Conservation (phyloP, 306 rosid species). For the Lablab purpureus region DNA sequence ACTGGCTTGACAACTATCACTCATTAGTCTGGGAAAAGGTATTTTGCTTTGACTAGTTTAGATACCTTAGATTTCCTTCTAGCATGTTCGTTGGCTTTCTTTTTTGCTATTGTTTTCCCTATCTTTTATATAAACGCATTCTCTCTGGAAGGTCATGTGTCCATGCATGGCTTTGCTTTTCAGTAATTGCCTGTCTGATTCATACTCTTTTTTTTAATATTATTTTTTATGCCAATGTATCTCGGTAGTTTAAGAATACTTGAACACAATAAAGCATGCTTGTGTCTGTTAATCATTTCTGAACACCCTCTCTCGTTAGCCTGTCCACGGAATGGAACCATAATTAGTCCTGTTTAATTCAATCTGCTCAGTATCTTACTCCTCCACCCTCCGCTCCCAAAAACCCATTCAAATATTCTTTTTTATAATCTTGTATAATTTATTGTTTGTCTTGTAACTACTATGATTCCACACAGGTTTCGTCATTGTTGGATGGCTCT, state of each 20-base stretch:
- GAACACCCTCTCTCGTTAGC: not conserved
- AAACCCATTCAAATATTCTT: not conserved
- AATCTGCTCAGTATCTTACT: not conserved
- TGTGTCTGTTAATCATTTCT: not conserved
- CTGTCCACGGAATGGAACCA: not conserved
- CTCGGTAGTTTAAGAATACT: slow-evolving; percentile 4
- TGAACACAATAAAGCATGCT: slow-evolving; percentile 8
- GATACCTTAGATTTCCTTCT: slow-evolving; percentile 1
- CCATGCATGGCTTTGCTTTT: slow-evolving; percentile 35
- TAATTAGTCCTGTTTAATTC: slow-evolving; percentile 4
- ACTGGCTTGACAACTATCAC: slow-evolving; percentile 89
- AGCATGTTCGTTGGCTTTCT: slow-evolving; percentile 15
- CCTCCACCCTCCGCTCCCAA: not conserved
- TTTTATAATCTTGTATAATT: not conserved
- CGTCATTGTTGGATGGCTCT: slow-evolving; percentile 80
- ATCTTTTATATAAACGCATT: slow-evolving; percentile 14
- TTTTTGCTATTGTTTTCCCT: not conserved
- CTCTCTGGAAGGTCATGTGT: not conserved
- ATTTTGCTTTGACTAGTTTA: slow-evolving; percentile 22
- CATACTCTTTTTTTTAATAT: slow-evolving; percentile 9
- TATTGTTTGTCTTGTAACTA: slow-evolving; percentile 26
- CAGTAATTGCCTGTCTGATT: slow-evolving; percentile 1
- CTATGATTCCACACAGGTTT: slow-evolving; percentile 64
- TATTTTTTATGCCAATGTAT: slow-evolving; percentile 13
- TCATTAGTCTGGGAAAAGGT: slow-evolving; percentile 96